These are phyloP conservation scores for Erysimum pusillum DNA, from an alignment of 441 rosid species.

Conservation along the genomic window DNA sequence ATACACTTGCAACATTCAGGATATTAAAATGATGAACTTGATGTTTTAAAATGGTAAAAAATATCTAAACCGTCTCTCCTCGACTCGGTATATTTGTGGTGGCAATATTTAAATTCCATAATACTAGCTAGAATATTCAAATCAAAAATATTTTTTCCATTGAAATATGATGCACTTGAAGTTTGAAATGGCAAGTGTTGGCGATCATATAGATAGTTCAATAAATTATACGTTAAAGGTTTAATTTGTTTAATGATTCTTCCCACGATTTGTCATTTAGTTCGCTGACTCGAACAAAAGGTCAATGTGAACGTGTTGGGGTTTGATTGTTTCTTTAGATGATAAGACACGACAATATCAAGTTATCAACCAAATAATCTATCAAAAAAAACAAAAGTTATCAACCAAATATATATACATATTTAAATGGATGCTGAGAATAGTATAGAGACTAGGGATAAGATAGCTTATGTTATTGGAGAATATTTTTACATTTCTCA, in stretches of 20 bases:
- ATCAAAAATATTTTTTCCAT: too few species aligned
- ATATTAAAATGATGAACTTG: background rate
- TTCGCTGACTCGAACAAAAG: background rate
- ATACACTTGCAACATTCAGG: background rate
- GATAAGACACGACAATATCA: too few species aligned
- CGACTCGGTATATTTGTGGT: background rate
- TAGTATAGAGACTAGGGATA: too few species aligned
- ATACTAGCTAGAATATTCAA: too few species aligned
- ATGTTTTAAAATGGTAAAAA: background rate
- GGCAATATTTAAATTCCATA: background rate
- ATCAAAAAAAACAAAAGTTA: too few species aligned
- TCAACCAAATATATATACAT: too few species aligned
- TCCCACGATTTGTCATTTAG: background rate
- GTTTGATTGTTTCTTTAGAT: too few species aligned
- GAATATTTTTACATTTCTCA: too few species aligned
- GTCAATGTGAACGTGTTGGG: background rate
- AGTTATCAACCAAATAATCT: too few species aligned
- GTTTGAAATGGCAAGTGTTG: constrained; percentile 10
- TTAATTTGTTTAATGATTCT: constrained; percentile 5
- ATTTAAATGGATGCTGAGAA: too few species aligned
- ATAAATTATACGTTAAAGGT: background rate
- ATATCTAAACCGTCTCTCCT: background rate
- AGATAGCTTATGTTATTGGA: too few species aligned
- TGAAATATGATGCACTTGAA: background rate
- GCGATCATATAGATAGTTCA: background rate